Evolutionary conservation across 495 filamentous ascomycete genomes (phyloP).

Genomic region (Penicillium canariense): DNA sequence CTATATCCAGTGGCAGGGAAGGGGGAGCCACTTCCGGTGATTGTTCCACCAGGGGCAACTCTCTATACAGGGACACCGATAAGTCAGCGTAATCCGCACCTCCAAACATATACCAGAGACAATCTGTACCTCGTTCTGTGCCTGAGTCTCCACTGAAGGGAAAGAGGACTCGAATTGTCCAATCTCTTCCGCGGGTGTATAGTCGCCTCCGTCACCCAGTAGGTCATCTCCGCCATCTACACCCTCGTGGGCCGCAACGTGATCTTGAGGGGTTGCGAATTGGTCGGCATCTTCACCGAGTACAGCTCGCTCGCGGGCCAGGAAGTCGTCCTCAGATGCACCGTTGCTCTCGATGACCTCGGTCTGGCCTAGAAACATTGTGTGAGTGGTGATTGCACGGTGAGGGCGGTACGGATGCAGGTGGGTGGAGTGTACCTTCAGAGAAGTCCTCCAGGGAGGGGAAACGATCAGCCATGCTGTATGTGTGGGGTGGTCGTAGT

Average conservation of each 20-base stretch:
- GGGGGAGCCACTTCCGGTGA: constrained; percentile 79
- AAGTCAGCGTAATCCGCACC: constrained; percentile 16
- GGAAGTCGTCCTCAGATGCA: constrained; percentile 66
- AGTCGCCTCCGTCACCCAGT: constrained; percentile 59
- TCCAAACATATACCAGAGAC: background rate
- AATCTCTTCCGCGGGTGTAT: constrained; percentile 51
- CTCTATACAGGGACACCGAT: constrained; percentile 40
- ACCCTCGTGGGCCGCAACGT: constrained; percentile 46
- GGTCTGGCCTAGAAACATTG: constrained; percentile 53
- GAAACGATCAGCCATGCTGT: constrained; percentile 89
- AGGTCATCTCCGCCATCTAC: constrained; percentile 68
- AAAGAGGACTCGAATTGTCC: constrained; percentile 83
- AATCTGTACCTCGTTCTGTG: constrained; percentile 67
- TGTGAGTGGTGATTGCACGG: constrained; percentile 27
- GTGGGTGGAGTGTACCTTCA: constrained; percentile 60
- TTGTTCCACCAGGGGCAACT: constrained; percentile 82
- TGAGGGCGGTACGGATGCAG: constrained; percentile 12
- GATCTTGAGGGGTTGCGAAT: constrained; percentile 79
- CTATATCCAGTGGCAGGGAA: constrained; percentile 58
- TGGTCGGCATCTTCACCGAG: constrained; percentile 91
- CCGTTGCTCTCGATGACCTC: constrained; percentile 47
- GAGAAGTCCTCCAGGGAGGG: constrained; percentile 96
- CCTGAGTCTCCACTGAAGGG: constrained; percentile 68
- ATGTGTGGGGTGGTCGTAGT: background rate
- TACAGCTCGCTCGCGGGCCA: constrained; percentile 80